Base-by-base conservation (phyloP, 495 filamentous ascomycete genomes). In the Aspergillus heteromorphus region DNA sequence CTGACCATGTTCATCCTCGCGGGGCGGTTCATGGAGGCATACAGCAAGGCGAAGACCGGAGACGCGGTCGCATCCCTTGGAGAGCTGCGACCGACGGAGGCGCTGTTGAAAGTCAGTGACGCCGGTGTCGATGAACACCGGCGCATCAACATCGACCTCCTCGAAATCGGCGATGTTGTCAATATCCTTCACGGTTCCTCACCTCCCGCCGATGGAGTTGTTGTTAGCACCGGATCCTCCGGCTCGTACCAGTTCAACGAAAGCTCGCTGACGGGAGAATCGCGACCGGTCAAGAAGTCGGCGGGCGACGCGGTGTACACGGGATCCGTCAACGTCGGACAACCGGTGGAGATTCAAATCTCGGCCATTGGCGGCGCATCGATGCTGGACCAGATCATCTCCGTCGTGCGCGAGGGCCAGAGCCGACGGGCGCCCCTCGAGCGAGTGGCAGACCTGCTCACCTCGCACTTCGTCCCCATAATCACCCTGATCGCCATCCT, bases 341-440 rank as follows among this genome's bases (percentile, higher is more conserved):
- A 81, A 2, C 80, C 92, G 1, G 71, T 96, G 17, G 73, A 85
- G 16, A 78, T 95, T 23, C 70, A 78, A 48, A 78, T 96, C 42
- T 87, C 87, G 0, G 83, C 85, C 11, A 71, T 85, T 17, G 79
- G 83, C 0, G 91, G 92, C 1, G 76, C 83, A 23, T 95, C 91
- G 2, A 91, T 97, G 88, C 77, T 97, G 27, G 92, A 97, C 65
- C 84, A 90, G 53, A 96, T 97, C 61, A 89, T 97, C 55, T 77
- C 82, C 18, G 88, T 91, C 21, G 90, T 97, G 10, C 86, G 92
- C 2, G 91, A 97, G 70, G 93, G 92, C 2, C 93, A 96, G 68
- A 88, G 88, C 14, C 84, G 83, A 60, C 84, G 88, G 38, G 92
- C 93, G 1, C 92, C 91, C 0, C 83, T 97, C 48, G 91, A 97